Base-by-base conservation (phyloP, 768 basidiomycete species). In the Mycena leptocephala region DNA sequence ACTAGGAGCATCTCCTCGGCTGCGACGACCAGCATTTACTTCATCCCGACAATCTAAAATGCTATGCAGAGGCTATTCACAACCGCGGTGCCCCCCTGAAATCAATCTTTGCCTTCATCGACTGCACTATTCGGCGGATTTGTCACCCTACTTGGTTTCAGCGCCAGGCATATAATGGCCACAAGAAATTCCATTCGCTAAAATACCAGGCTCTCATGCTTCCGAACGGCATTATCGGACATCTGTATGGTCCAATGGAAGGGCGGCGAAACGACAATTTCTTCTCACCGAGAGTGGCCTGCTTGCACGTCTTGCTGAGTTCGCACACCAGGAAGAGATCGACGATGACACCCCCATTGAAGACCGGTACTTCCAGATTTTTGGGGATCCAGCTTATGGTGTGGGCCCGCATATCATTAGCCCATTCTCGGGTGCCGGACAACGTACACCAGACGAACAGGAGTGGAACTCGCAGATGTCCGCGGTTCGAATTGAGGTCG, bases 331-430 rank as follows among this genome's bases (percentile, higher is more conserved):
- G 26, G 46, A 55, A 22, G 55, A 67, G 3, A 43, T 63, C 20
- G 41, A 70, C 30, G 30, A 55, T 8, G 48, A 73, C 33, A 69
- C 61, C 37, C 75, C 72, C 1, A 28, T 70, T 10, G 51, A 75
- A 10, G 13, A 78, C 20, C n/a, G 67, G 0, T 61, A 37, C 28
- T 78, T 82, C 55, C 78, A 81, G n/a, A 56, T 83, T 14, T 82
- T 80, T 65, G 82, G 82, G 5, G 83, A 84, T 71, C 76, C 81
- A 8, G 83, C 81, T 14, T 84, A 83, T 76, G 75, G 82, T 7
- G 16, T 80, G 0, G 51, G 79, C 0, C 67, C 70, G 0, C 62
- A 69, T 33, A 68, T 83, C 8, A n/a, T 77, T 3, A 80, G 81
- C 35, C 82, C 83, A 33, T 83, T 77, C 22, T 11, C 56, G 2